Evolutionary conservation across 2,329 filamentous ascomycete genomes (phyloP), one percentile per base, ranked within the genome.

Genomic region (Colletotrichum costaricense): DNA sequence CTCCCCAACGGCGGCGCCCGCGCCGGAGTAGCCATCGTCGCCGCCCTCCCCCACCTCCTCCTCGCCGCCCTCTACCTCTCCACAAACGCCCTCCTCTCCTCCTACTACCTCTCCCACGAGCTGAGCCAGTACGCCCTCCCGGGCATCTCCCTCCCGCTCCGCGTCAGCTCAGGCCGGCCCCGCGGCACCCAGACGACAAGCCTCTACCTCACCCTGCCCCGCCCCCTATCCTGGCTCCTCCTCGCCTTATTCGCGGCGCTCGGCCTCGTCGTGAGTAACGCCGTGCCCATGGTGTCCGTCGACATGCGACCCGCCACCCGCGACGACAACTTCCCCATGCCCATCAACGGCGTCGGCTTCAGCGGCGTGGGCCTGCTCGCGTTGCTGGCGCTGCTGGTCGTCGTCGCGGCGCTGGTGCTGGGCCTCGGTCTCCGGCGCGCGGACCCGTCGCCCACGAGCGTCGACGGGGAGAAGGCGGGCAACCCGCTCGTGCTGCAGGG

Each of bases 31-130:
- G 78, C 82, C 4, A 74, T 89, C 35, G 63, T 89, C n/a, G 80
- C 83, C 12, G 81, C 83, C 28, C 77, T 88, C 12, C 87, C 88
- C 2, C 88, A 89, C 11, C 78, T 89, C 5, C 82, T 88, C 24
- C 79, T 89, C 16, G 85, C 82, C 6, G 68, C 81, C 14, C 81
- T 89, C 9, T 90, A 89, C 78, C 79, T 89, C 38, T 77, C 83
- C 12, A 81, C 81, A 59, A 88, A 89, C 80, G 79, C 83, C 5
- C 82, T 88, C 26, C 78, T 89, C 16, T 86, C 86, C 2, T 79
- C 83, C 3, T 88, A 85, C 78, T 88, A 82, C 77, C 80, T 89
- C 52, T 87, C 86, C 2, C 84, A 88, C 79, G 88, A 90, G 77
- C 81, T 87, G 58, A 82, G 85, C 3, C 83, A 83, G 65, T 88